These are phyloP conservation scores for Primulina tabacum DNA, from an alignment of 257 asterid species.

Conservation along the genomic window DNA sequence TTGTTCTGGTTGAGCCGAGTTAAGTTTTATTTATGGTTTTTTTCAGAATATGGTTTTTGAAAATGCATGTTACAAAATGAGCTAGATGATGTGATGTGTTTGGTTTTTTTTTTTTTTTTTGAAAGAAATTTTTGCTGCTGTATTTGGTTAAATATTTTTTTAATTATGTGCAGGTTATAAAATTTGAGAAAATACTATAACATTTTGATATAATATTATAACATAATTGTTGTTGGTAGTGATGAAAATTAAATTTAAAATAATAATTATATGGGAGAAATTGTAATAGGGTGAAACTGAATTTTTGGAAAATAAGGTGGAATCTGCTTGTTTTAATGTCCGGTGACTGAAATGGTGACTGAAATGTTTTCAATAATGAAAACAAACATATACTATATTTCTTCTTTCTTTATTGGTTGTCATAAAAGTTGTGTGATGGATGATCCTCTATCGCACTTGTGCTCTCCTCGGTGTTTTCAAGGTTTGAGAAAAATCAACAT, in stretches of 20 bases:
- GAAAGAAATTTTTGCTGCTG: background rate
- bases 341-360: background rate
- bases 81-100: background rate
- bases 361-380: background rate
- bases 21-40: too few species aligned
- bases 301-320: background rate
- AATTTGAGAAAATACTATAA: too few species aligned
- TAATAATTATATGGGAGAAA: background rate
- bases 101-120: background rate
- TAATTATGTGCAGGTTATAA: background rate
- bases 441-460: background rate
- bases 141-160: background rate
- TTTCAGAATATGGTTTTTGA: background rate
- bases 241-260: background rate
- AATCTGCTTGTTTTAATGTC: background rate
- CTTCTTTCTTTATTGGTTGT: background rate
- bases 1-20: background rate
- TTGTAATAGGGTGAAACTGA: background rate
- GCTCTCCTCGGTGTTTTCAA: background rate
- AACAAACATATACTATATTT: background rate
- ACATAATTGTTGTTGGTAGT: background rate
- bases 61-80: background rate
- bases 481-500: background rate
- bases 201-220: background rate
- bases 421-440: background rate